Conservation (phyloP, 768 basidiomycete genomes). For the Pleurotus tuoliensis region DNA sequence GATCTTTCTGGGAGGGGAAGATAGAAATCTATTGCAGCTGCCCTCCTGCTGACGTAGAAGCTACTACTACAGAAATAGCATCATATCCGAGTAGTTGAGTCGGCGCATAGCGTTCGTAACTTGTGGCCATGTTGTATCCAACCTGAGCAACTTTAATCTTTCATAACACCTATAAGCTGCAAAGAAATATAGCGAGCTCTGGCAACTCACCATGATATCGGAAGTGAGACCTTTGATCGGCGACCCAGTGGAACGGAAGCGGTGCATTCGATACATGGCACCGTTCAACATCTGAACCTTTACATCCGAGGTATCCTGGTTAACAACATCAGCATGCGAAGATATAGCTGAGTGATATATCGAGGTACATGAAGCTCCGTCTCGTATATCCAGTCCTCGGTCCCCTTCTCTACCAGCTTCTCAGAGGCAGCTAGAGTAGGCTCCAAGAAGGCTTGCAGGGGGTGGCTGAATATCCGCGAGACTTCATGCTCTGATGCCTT, state of each 20-base stretch:
- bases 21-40: not conserved
- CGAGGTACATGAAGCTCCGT: slow-evolving; percentile 58
- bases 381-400: slow-evolving; percentile 80
- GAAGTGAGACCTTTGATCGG: slow-evolving; percentile 83
- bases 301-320: slow-evolving; percentile 56
- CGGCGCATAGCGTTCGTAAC: slow-evolving; percentile 57
- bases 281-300: slow-evolving; percentile 42
- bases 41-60: not conserved
- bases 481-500: slow-evolving; percentile 66
- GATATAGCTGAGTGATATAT: not conserved
- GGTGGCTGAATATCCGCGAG: slow-evolving; percentile 75
- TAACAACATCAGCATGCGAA: not conserved
- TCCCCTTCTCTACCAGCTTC: slow-evolving; percentile 52
- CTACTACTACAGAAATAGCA: slow-evolving; percentile 10
- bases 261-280: slow-evolving; percentile 73
- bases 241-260: slow-evolving; percentile 74
- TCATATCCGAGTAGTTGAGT: slow-evolving; percentile 37
- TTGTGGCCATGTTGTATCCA: slow-evolving; percentile 48
- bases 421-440: slow-evolving; percentile 43
- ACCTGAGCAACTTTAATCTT: slow-evolving; percentile 68
- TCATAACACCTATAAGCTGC: not conserved
- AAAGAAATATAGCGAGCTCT: not conserved
- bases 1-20: not conserved
- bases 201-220: slow-evolving; percentile 64
- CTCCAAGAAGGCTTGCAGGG: slow-evolving; percentile 68